Conservation (phyloP, 805 yeast species). For the Brettanomyces bruxellensis region DNA sequence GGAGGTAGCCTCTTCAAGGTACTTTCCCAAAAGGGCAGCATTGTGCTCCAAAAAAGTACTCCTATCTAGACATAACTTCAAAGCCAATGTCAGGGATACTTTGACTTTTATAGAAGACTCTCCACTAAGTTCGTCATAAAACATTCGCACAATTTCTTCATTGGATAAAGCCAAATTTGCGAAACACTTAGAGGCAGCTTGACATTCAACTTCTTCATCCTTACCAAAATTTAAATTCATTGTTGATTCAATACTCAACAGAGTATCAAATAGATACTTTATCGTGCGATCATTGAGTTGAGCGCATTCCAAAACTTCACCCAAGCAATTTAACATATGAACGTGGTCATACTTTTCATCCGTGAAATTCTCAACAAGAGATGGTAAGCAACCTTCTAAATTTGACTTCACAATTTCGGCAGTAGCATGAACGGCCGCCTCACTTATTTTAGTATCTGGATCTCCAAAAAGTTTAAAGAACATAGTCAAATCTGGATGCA, state of each 20-base stretch:
- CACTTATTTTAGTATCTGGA: slow-evolving; percentile 26
- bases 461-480: slow-evolving; percentile 25
- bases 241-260: slow-evolving; percentile 3
- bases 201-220: slow-evolving; percentile 12
- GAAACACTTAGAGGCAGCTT: slow-evolving; percentile 16
- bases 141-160: slow-evolving; percentile 7
- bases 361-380: slow-evolving; percentile 21
- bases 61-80: slow-evolving; percentile 19
- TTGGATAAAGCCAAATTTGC: slow-evolving; percentile 13
- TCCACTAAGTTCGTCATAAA: slow-evolving; percentile 8
- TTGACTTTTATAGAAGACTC: slow-evolving; percentile 10
- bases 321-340: slow-evolving; percentile 6
- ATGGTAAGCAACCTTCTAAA: slow-evolving; percentile 28
- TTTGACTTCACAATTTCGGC: slow-evolving; percentile 40
- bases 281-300: not conserved
- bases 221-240: slow-evolving; percentile 2
- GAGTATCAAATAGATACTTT: slow-evolving; percentile 4
- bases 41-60: slow-evolving; percentile 5
- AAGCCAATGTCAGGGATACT: slow-evolving; percentile 19
- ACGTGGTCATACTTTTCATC: not conserved
- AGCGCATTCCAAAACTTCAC: slow-evolving; percentile 5
- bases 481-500: slow-evolving; percentile 27
- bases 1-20: slow-evolving; percentile 18
- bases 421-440: slow-evolving; percentile 43
- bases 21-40: slow-evolving; percentile 9